A percentile compares a stretch with the other conserved stretches of the same genome.
Conservation (phyloP, 1,284 basidiomycete species). For the Naganishia cerealis region DNA sequence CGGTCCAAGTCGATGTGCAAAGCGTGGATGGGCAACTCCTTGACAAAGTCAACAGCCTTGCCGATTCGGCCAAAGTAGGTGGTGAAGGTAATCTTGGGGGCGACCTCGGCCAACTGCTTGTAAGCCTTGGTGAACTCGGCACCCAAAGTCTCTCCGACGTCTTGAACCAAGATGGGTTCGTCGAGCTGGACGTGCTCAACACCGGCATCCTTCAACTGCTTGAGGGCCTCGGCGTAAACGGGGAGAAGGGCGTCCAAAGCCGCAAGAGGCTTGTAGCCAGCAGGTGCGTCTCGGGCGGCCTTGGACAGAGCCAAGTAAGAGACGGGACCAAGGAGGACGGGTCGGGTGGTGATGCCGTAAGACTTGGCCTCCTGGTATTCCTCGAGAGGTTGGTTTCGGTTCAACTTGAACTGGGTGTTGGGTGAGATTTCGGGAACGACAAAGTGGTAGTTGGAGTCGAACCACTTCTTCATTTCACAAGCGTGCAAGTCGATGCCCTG, state of each 20-base stretch:
- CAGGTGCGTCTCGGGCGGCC: conserved; percentile 78
- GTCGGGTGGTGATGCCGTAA: conserved; percentile 85
- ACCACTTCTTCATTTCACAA: conserved; percentile 99
- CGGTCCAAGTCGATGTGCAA: conserved; percentile 97
- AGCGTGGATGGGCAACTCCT: conserved; percentile 89
- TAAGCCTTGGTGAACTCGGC: conserved; percentile 81
- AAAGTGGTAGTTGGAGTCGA: conserved; percentile 99
- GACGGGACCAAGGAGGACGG: conserved; percentile 92
- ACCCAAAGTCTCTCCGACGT: conserved; percentile 75
- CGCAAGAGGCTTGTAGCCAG: conserved; percentile 85
- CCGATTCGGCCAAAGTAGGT: conserved; percentile 97
- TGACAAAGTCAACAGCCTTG: conserved; percentile 82
- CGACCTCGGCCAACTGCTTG: conserved; percentile 73
- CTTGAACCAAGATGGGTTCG: conserved; percentile 93
- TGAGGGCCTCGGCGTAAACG: conserved; percentile 86
- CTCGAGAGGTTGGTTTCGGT: conserved; percentile 90
- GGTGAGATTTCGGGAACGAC: conserved; percentile 97
- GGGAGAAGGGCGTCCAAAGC: conserved; percentile 87
- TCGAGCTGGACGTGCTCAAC: conserved; percentile 94
- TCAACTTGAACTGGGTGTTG: conserved; percentile 87
- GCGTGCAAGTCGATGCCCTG: conserved; percentile 91
- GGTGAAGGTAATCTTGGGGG: conserved; percentile 88
- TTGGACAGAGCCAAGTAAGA: conserved; percentile 95
- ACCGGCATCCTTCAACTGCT: conserved; percentile 88
- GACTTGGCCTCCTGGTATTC: conserved; percentile 95